Conservation (phyloP, 108 stramenopile genomes). For the Nitzschia inconspicua region DNA sequence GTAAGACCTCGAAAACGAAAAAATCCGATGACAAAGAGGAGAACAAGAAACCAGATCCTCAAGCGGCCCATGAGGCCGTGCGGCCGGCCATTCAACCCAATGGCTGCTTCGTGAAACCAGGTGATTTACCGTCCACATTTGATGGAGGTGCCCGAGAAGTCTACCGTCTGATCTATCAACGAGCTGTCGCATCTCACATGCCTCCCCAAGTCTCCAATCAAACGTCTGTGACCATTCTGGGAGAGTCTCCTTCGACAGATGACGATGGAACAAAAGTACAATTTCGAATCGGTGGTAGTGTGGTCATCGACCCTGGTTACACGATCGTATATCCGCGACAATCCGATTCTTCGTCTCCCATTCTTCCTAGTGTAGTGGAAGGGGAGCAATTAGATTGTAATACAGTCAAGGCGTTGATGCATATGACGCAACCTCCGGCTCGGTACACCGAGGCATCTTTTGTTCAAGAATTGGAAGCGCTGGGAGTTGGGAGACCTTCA, state of each 20-base stretch:
- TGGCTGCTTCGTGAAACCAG: slow-evolving; percentile 32
- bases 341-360: background rate
- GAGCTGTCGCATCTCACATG: slow-evolving; percentile 70
- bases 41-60: slow-evolving; percentile 41
- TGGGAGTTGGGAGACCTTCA: slow-evolving; percentile 79
- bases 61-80: slow-evolving; percentile 88
- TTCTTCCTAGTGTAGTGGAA: slow-evolving; percentile 38
- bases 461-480: slow-evolving; percentile 68
- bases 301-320: slow-evolving; percentile 52
- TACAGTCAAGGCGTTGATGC: slow-evolving; percentile 11
- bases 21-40: slow-evolving; percentile 14
- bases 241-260: background rate
- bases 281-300: slow-evolving; percentile 43
- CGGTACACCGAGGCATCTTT: slow-evolving; percentile 75
- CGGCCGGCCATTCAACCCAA: slow-evolving; percentile 60
- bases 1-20: slow-evolving; percentile 4
- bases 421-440: slow-evolving; percentile 53
- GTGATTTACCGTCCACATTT: slow-evolving; percentile 6
- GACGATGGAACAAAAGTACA: slow-evolving; percentile 21
- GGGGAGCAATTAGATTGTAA: slow-evolving; percentile 34
- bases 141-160: slow-evolving; percentile 30
- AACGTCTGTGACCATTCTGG: slow-evolving; percentile 43
- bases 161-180: slow-evolving; percentile 59
- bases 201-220: slow-evolving; percentile 47
- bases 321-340: slow-evolving; percentile 26